phyloP scores from a whole-genome alignment of 2,329 filamentous ascomycete species.

The Hypoxylon sp. region DNA sequence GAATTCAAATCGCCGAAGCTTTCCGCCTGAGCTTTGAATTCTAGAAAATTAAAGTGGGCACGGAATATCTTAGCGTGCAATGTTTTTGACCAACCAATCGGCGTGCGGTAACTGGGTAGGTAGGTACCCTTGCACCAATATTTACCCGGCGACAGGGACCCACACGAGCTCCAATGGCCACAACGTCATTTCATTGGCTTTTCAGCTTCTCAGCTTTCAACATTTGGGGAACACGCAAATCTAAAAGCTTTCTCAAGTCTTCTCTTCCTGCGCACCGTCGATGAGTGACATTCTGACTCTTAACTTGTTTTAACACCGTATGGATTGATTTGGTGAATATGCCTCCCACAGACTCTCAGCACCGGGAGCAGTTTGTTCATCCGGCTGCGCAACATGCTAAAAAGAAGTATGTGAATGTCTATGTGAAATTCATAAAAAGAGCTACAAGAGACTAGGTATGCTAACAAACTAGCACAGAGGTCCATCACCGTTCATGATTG shows the following conservation, averaged over 20 bases:
- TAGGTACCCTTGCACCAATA: not conserved
- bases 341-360: constrained; percentile 43
- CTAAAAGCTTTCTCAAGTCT: not conserved
- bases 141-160: constrained; percentile 20
- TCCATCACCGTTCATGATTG: constrained; percentile 73
- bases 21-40: constrained; percentile 21
- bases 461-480: constrained; percentile 54
- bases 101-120: not conserved
- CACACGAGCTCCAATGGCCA: constrained; percentile 4
- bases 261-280: constrained; percentile 7
- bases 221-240: constrained; percentile 21
- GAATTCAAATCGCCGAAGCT: constrained; percentile 27
- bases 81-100: constrained; percentile 17
- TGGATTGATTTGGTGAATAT: constrained; percentile 34
- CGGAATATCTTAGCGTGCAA: constrained; percentile 28
- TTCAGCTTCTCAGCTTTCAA: constrained; percentile 26
- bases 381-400: constrained; percentile 53
- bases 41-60: constrained; percentile 52
- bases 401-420: constrained; percentile 50
- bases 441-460: constrained; percentile 9
- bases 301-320: not conserved
- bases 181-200: constrained; percentile 48
- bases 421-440: not conserved
- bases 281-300: not conserved
- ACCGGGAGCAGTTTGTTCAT: constrained; percentile 49